phyloP scores from a whole-genome alignment of 495 filamentous ascomycete species.

The Coniosporium apollinis region DNA sequence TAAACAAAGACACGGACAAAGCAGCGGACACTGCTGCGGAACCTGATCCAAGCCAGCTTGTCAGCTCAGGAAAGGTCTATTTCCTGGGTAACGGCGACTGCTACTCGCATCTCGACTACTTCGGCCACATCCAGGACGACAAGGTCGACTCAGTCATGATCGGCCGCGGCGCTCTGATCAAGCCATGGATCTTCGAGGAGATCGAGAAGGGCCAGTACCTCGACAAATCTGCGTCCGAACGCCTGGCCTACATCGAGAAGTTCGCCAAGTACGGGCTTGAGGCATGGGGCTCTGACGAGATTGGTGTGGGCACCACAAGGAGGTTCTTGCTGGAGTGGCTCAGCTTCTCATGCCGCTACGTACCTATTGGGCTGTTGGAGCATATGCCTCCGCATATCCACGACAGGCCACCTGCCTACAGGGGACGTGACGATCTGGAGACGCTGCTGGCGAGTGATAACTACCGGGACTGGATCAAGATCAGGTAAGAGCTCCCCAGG shows the following conservation, averaged over 20 bases:
- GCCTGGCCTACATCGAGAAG: conserved; percentile 67
- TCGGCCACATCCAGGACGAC: conserved; percentile 54
- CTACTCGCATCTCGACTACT: conserved; percentile 83
- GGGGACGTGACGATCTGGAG: conserved; percentile 77
- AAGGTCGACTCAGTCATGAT: conserved; percentile 83
- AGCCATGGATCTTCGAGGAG: conserved; percentile 97
- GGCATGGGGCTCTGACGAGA: conserved; percentile 86
- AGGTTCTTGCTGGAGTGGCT: conserved; percentile 90
- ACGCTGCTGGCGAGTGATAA: conserved; percentile 74
- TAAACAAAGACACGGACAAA: conserved; percentile 45
- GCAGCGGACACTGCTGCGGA: conserved; percentile 60
- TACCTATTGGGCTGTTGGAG: conserved; percentile 78
- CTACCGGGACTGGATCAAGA: conserved; percentile 97
- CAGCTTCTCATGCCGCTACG: conserved; percentile 79
- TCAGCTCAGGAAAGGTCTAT: conserved; percentile 47
- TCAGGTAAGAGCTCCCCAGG: conserved; percentile 47
- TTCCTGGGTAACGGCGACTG: conserved; percentile 96
- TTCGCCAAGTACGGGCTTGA: conserved; percentile 83
- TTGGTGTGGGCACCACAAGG: conserved; percentile 74
- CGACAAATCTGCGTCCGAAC: conserved; percentile 81
- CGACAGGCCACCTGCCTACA: conserved; percentile 70
- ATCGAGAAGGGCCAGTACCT: conserved; percentile 83
- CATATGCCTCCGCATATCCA: conserved; percentile 71
- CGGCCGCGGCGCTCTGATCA: conserved; percentile 78
- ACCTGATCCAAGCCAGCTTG: conserved; percentile 40